phyloP scores from a whole-genome alignment of 768 basidiomycete genomes.

The Trametopsis cervina region DNA sequence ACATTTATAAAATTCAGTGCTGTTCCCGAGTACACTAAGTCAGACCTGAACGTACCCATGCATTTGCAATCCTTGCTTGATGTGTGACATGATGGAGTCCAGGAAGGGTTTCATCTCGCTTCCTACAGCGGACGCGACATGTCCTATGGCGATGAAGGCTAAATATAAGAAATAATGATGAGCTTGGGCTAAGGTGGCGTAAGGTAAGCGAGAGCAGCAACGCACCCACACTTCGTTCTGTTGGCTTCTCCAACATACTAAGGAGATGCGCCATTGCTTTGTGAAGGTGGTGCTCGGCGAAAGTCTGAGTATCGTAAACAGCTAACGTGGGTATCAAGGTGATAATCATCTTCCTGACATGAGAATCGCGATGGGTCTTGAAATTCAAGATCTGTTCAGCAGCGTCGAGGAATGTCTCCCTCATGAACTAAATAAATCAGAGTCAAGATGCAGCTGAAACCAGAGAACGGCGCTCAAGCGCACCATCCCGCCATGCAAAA shows the following conservation, averaged over 20 bases:
- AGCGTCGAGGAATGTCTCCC: constrained; percentile 76
- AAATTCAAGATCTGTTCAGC: constrained; percentile 89
- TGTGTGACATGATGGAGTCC: constrained; percentile 82
- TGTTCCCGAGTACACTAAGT: too few relatives aligned
- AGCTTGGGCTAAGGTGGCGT: not conserved
- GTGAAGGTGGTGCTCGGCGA: constrained; percentile 86
- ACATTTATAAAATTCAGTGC: constrained; percentile 3
- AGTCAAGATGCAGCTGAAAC: not conserved
- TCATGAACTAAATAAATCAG: constrained; percentile 61
- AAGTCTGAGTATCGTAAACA: constrained; percentile 89
- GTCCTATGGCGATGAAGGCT: constrained; percentile 94
- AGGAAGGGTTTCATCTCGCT: constrained; percentile 96
- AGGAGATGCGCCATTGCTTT: constrained; percentile 91
- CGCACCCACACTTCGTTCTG: constrained; percentile 80
- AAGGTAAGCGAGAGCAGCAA: not conserved
- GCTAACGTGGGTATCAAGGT: constrained; percentile 93
- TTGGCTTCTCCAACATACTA: constrained; percentile 80
- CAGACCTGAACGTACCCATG: constrained; percentile 74
- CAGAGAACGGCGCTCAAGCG: constrained; percentile 21
- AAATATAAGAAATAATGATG: not conserved
- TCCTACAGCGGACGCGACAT: constrained; percentile 85
- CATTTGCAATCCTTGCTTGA: constrained; percentile 83
- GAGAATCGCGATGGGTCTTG: constrained; percentile 77
- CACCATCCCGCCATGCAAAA: constrained; percentile 93
- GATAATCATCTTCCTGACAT: constrained; percentile 92